A percentile compares a stretch with the other conserved stretches of the same genome.
These are phyloP conservation scores for Waltergamsia citrina DNA, from an alignment of 2,329 filamentous ascomycete genomes.

Conservation along the genomic window DNA sequence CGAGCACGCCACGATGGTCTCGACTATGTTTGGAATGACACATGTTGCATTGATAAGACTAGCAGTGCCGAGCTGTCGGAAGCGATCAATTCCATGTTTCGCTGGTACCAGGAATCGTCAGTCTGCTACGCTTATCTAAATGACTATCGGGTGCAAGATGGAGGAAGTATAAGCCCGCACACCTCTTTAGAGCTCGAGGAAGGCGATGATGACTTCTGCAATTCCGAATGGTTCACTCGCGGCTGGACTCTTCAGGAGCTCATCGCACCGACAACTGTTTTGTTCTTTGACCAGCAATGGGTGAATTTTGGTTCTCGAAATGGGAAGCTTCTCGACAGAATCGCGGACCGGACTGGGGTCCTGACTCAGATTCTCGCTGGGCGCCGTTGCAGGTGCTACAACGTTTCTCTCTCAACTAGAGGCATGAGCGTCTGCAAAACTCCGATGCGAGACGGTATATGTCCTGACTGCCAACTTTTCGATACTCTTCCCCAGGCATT, in stretches of 20 bases:
- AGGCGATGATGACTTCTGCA: background rate
- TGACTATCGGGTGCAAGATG: no score
- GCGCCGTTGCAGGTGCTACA: no score
- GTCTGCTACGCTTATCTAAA: conserved; percentile 15
- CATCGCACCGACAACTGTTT: conserved; percentile 29
- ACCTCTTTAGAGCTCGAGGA: no score
- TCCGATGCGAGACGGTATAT: no score
- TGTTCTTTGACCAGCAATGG: conserved; percentile 20
- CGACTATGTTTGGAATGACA: conserved; percentile 17
- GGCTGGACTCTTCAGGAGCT: conserved; percentile 59
- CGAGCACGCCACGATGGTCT: conserved; percentile 8
- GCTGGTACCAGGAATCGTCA: conserved; percentile 13
- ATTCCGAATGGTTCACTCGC: conserved; percentile 25
- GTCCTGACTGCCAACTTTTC: no score
- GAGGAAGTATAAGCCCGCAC: no score
- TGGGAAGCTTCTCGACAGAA: conserved; percentile 4
- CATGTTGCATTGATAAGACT: conserved; percentile 15
- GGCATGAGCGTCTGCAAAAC: no score
- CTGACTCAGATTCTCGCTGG: conserved; percentile 5
- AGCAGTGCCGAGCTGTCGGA: conserved; percentile 18
- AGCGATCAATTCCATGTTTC: conserved; percentile 16
- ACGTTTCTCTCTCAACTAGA: no score
- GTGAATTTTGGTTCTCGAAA: conserved; percentile 12
- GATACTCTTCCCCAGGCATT: no score
- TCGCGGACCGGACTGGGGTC: conserved; percentile 13